Percentiles rank a stretch among this genome's conserved stretches.
phyloP scores from a whole-genome alignment of 305 asterid genomes.

The Fraxinus xanthoxyloides region DNA sequence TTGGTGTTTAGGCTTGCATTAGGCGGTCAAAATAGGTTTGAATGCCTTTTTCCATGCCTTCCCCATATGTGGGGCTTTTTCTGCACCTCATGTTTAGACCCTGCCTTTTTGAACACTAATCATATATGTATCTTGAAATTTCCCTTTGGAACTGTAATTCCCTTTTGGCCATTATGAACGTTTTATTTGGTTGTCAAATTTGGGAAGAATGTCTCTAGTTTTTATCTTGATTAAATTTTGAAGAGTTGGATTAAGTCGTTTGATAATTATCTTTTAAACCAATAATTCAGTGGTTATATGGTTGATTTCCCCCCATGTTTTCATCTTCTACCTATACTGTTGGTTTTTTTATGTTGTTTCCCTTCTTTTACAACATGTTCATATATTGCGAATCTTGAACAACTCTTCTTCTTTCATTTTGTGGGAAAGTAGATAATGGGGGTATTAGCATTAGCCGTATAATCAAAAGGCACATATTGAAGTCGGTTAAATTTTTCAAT shows the following conservation, averaged over 20 bases:
- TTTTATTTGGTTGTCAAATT: not conserved
- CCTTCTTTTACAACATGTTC: not conserved
- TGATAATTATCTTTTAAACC: not conserved
- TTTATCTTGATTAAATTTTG: not conserved
- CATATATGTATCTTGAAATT: not conserved
- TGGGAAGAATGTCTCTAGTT: not conserved
- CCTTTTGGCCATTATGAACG: not conserved
- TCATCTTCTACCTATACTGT: not conserved
- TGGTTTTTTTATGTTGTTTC: not conserved
- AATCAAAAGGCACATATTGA: slow-evolving; percentile 2
- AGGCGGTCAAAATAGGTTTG: not conserved
- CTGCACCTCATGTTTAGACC: not conserved
- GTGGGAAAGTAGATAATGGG: not conserved
- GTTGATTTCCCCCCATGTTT: not conserved
- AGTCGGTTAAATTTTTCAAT: not conserved
- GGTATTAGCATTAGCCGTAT: not conserved
- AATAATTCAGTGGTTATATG: not conserved
- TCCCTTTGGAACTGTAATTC: not conserved
- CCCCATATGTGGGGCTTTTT: not conserved
- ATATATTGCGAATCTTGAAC: slow-evolving; percentile 9
- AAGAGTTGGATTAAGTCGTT: not conserved
- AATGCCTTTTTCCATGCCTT: not conserved
- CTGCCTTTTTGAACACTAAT: not conserved
- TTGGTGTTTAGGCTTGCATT: not conserved
- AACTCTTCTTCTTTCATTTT: not conserved